phyloP scores from a whole-genome alignment of 2,329 filamentous ascomycete species.

The Stemphylium lycopersici region DNA sequence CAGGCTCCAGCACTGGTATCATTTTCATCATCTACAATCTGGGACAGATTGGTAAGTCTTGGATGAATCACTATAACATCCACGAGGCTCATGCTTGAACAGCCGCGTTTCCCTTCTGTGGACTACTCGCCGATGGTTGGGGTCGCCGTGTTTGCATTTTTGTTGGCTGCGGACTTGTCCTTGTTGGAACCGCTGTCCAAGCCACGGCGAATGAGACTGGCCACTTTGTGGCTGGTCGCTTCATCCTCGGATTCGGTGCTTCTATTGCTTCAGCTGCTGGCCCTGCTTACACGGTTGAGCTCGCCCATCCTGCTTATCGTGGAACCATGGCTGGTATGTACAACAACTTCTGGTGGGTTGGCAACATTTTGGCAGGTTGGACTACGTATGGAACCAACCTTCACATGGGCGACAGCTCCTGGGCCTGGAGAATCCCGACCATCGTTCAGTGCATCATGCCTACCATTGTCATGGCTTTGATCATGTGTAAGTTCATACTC shows the following conservation, averaged over 20 bases:
- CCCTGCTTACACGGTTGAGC: constrained; percentile 65
- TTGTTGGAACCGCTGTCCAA: constrained; percentile 60
- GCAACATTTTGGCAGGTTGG: constrained; percentile 62
- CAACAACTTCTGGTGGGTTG: constrained; percentile 55
- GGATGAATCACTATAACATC: no score
- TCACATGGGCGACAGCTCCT: constrained; percentile 49
- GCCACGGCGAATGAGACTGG: constrained; percentile 54
- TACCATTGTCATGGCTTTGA: constrained; percentile 52
- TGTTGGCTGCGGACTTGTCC: constrained; percentile 59
- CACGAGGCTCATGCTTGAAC: no score
- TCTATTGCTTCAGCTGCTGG: constrained; percentile 63
- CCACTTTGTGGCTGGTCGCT: constrained; percentile 60
- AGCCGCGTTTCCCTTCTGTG: constrained; percentile 54
- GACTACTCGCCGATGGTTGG: constrained; percentile 49
- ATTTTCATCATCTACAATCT: constrained; percentile 55
- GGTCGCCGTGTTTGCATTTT: constrained; percentile 64
- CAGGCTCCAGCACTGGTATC: constrained; percentile 57
- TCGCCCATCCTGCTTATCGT: constrained; percentile 66
- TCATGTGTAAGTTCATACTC: constrained; percentile 46
- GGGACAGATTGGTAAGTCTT: constrained; percentile 52
- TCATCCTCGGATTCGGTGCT: constrained; percentile 56
- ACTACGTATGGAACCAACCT: constrained; percentile 52
- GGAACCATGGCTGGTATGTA: constrained; percentile 66
- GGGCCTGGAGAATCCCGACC: constrained; percentile 59
- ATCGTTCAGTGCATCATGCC: constrained; percentile 40